Evolutionary conservation across 2,329 filamentous ascomycete genomes (phyloP).

Genomic region (Bipolaris sorokiniana): DNA sequence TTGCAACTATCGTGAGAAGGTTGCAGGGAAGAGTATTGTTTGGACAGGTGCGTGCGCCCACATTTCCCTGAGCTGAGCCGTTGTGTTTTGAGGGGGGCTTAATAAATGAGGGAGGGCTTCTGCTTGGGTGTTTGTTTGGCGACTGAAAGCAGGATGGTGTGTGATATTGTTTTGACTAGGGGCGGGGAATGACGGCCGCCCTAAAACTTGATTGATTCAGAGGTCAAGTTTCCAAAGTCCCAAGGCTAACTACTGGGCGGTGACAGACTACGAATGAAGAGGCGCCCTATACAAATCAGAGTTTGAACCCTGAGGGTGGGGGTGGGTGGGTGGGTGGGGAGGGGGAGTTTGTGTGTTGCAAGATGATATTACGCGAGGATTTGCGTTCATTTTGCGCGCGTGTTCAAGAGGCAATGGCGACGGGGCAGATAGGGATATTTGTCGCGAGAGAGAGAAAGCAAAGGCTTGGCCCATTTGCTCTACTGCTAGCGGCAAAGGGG

Average conservation of each 20-base stretch:
- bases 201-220: neutral
- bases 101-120: neutral
- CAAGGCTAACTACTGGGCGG: neutral
- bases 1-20: conserved; percentile 10
- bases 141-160: neutral
- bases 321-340: too few relatives aligned
- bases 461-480: conserved; percentile 3
- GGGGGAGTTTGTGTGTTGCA: neutral
- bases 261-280: neutral
- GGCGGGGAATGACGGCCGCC: neutral
- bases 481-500: conserved; percentile 1
- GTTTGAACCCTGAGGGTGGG: neutral
- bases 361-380: neutral
- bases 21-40: neutral
- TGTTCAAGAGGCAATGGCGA: neutral
- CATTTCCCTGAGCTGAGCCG: conserved; percentile 5
- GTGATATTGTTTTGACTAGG: neutral
- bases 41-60: conserved; percentile 14
- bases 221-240: neutral
- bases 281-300: neutral
- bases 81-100: neutral
- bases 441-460: too few relatives aligned
- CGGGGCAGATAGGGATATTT: neutral
- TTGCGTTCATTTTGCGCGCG: neutral
- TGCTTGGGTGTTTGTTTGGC: neutral